These are phyloP conservation scores for Epithele typhae DNA, from an alignment of 768 basidiomycete species.

Conservation along the genomic window DNA sequence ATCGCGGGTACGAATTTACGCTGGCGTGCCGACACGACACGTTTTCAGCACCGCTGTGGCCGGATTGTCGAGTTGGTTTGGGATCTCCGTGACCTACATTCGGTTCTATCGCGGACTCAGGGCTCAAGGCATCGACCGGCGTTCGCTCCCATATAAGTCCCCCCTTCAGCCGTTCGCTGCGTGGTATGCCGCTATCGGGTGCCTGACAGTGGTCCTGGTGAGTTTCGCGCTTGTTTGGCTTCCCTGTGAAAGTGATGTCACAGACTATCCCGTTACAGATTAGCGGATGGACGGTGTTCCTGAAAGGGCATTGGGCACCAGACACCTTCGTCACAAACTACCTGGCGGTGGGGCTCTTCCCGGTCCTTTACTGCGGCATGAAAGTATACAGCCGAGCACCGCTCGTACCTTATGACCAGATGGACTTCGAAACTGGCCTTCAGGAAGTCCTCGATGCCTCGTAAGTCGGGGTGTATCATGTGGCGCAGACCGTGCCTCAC, in stretches of 20 bases:
- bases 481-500: background rate
- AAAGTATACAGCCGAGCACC: conserved; percentile 14
- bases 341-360: conserved; percentile 40
- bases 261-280: conserved; percentile 25
- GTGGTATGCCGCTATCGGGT: conserved; percentile 31
- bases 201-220: conserved; percentile 32
- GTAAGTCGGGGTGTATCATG: conserved; percentile 6
- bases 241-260: background rate
- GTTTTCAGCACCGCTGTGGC: conserved; percentile 29
- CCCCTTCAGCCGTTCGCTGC: conserved; percentile 38
- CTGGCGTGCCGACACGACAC: background rate
- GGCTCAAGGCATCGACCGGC: conserved; percentile 44
- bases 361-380: conserved; percentile 36
- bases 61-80: conserved; percentile 41
- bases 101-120: conserved; percentile 44
- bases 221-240: conserved; percentile 16
- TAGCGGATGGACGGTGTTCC: conserved; percentile 39
- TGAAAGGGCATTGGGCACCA: conserved; percentile 33
- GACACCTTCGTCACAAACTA: conserved; percentile 41
- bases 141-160: conserved; percentile 41
- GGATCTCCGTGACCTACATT: conserved; percentile 42
- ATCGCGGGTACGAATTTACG: background rate
- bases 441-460: conserved; percentile 34
- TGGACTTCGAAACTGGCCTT: conserved; percentile 41
- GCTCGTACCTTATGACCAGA: conserved; percentile 25